Percentiles rank a stretch among this genome's conserved stretches.
Conservation (phyloP, 2,329 filamentous ascomycete genomes). For the Cryphonectria japonica region DNA sequence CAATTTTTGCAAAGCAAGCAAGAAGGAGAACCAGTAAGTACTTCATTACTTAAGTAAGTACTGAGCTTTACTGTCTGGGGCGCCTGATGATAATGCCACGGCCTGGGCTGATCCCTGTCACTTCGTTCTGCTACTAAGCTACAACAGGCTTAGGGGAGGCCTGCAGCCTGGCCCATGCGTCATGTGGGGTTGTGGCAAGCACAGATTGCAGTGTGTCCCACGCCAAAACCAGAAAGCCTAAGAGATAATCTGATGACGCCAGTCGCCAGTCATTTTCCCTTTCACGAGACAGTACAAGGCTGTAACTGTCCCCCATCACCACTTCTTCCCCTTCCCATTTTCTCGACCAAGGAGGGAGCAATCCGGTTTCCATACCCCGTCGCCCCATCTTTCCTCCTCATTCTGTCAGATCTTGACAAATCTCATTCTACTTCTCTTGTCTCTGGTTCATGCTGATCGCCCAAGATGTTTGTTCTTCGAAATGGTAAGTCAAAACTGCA, state of each 20-base stretch:
- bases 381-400: neutral
- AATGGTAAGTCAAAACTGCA: constrained; percentile 41
- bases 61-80: too few relatives aligned
- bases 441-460: constrained; percentile 17
- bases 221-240: neutral
- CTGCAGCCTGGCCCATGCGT: constrained; percentile 20
- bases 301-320: neutral
- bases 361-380: neutral
- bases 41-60: too few relatives aligned
- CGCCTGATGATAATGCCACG: too few relatives aligned
- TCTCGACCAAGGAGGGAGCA: neutral
- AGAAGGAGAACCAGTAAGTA: too few relatives aligned
- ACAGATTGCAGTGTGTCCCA: constrained; percentile 12
- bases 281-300: constrained; percentile 7
- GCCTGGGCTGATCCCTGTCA: neutral
- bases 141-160: neutral
- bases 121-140: neutral
- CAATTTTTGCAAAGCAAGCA: too few relatives aligned
- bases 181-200: constrained; percentile 27
- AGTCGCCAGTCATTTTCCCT: neutral
- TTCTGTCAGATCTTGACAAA: neutral
- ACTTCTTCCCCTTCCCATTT: neutral
- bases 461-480: constrained; percentile 47
- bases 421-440: neutral
- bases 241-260: constrained; percentile 8